Evolutionary conservation across 257 asterid genomes (phyloP).

Genomic region (Solanum tacnaense): DNA sequence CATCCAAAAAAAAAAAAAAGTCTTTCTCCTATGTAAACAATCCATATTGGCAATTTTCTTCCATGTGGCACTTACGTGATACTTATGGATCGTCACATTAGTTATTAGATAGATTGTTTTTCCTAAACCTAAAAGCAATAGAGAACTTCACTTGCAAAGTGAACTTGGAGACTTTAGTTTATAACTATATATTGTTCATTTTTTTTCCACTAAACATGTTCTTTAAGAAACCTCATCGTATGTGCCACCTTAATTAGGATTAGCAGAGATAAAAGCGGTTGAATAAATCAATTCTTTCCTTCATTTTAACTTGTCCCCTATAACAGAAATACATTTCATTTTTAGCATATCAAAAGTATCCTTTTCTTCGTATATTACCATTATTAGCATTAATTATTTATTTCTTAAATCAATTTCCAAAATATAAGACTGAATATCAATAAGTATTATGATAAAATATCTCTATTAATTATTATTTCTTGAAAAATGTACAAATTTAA

Average conservation of each 20-base stretch:
- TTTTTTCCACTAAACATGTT: background rate
- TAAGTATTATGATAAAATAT: background rate
- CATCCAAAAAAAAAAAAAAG: background rate
- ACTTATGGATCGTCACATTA: background rate
- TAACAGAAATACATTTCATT: too few relatives aligned
- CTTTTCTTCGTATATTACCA: too few relatives aligned
- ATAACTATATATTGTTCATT: background rate
- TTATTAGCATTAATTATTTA: background rate
- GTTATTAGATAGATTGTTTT: background rate
- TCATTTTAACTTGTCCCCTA: background rate
- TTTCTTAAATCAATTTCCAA: background rate
- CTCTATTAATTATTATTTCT: background rate
- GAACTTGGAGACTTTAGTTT: background rate
- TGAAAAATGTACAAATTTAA: background rate
- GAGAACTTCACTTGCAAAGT: background rate
- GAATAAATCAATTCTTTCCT: too few relatives aligned
- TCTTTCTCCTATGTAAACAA: too few relatives aligned
- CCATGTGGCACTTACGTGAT: background rate
- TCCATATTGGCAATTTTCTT: background rate
- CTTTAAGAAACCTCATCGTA: background rate
- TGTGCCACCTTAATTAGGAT: background rate
- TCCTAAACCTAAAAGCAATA: background rate
- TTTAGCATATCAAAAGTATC: background rate
- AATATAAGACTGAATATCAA: background rate
- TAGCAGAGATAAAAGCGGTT: background rate